A percentile compares a stretch with the other conserved stretches of the same genome.
Conservation (phyloP, 495 filamentous ascomycete species). For the Aspergillus indologenus region DNA sequence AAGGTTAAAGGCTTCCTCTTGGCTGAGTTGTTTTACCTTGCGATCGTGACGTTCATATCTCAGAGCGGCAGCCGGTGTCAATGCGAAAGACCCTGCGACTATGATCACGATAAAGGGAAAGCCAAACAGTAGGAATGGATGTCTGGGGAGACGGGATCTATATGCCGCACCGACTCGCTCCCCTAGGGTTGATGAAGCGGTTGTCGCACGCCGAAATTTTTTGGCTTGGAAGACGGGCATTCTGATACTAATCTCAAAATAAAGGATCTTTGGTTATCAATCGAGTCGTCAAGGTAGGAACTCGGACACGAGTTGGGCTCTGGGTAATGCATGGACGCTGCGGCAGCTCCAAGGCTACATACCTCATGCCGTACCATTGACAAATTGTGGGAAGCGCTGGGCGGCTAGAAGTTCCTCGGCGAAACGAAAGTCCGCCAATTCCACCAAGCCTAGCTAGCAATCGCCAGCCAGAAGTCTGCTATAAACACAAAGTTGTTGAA, state of each 20-base stretch:
- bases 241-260: constrained; percentile 9
- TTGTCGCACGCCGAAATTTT: constrained; percentile 57
- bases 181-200: constrained; percentile 47
- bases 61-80: constrained; percentile 89
- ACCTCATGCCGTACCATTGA: not conserved
- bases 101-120: constrained; percentile 92
- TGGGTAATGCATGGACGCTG: not conserved
- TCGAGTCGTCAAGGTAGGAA: not conserved
- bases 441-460: constrained; percentile 4
- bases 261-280: not conserved
- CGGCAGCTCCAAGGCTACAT: not conserved
- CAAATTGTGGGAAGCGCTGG: not conserved
- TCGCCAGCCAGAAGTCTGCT: constrained; percentile 10
- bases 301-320: not conserved
- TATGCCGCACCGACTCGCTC: constrained; percentile 74
- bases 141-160: constrained; percentile 61
- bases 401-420: constrained; percentile 9
- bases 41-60: constrained; percentile 90
- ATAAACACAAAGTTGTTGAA: constrained; percentile 12
- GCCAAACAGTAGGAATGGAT: constrained; percentile 91
- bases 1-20: constrained; percentile 72
- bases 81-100: constrained; percentile 89
- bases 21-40: constrained; percentile 73
- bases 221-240: constrained; percentile 77
- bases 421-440: constrained; percentile 17